These are phyloP conservation scores for Mucor mucedo DNA, from an alignment of 371 early-diverging fungal genomes.

Conservation along the genomic window DNA sequence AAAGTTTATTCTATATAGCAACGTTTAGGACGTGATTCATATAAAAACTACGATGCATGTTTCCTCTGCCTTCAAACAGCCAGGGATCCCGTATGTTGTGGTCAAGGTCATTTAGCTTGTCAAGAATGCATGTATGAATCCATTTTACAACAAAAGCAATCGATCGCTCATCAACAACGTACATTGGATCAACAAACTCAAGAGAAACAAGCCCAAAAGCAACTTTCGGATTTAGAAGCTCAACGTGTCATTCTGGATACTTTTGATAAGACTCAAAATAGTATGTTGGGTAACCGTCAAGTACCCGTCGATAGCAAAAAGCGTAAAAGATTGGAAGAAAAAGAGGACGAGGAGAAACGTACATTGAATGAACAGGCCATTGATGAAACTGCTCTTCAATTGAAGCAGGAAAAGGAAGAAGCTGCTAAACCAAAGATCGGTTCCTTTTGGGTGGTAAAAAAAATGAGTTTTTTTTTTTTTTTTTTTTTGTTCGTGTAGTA, in stretches of 20 bases:
- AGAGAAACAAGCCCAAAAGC: conserved; percentile 60
- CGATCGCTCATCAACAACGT: conserved; percentile 66
- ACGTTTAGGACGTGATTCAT: conserved; percentile 88
- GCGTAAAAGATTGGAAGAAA: conserved; percentile 47
- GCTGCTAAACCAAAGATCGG: conserved; percentile 65
- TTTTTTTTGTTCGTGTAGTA: conserved; percentile 4
- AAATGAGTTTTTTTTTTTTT: conserved; percentile 6
- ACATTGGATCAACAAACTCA: conserved; percentile 71
- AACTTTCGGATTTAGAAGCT: conserved; percentile 51
- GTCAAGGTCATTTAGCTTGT: conserved; percentile 85
- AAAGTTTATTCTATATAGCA: conserved; percentile 44
- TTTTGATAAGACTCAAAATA: conserved; percentile 73
- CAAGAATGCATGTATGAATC: conserved; percentile 90
- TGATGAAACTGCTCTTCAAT: conserved; percentile 51
- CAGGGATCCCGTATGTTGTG: conserved; percentile 81
- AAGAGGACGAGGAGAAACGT: conserved; percentile 36
- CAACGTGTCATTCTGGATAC: conserved; percentile 56
- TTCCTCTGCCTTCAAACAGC: conserved; percentile 90
- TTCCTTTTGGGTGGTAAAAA: conserved; percentile 82
- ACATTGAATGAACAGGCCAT: conserved; percentile 37
- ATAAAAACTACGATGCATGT: conserved; percentile 88
- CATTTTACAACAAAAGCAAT: conserved; percentile 86
- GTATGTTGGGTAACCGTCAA: conserved; percentile 48
- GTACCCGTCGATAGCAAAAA: conserved; percentile 30
- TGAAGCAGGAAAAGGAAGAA: conserved; percentile 60